Evolutionary conservation across 768 basidiomycete genomes (phyloP).

Genomic region (Tephrocybe sp.): DNA sequence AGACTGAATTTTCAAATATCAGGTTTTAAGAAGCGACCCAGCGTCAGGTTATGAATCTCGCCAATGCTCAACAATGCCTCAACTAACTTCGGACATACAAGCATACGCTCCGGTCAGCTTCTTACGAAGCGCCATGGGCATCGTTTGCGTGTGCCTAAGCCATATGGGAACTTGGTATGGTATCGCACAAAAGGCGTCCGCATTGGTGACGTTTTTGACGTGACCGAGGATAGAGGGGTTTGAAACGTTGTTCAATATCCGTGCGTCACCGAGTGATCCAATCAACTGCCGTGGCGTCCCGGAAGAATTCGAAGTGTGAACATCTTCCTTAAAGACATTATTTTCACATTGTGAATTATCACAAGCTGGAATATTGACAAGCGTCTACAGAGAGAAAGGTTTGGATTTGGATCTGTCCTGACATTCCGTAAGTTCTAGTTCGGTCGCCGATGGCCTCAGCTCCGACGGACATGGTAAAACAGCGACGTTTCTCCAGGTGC

Average conservation of each 20-base stretch:
- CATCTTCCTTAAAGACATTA: conserved; percentile 14
- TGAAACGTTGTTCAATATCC: conserved; percentile 21
- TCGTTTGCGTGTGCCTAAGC: conserved; percentile 33
- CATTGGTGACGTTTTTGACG: conserved; percentile 23
- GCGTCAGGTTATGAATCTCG: too few relatives aligned
- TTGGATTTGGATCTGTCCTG: conserved; percentile 8
- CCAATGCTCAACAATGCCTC: not conserved
- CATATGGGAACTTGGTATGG: conserved; percentile 19
- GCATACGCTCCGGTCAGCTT: conserved; percentile 15
- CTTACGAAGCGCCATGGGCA: conserved; percentile 26
- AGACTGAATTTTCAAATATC: too few relatives aligned
- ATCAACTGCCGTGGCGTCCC: conserved; percentile 17
- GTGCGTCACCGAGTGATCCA: conserved; percentile 14
- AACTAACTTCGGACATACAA: too few relatives aligned
- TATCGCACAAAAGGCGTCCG: conserved; percentile 22
- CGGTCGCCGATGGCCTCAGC: not conserved
- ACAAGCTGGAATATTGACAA: conserved; percentile 10
- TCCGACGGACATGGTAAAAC: not conserved
- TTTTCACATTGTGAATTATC: conserved; percentile 12
- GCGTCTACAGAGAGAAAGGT: conserved; percentile 5
- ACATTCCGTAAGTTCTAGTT: conserved; percentile 11
- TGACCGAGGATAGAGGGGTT: conserved; percentile 23
- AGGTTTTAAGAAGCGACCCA: too few relatives aligned
- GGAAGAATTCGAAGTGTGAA: conserved; percentile 14
- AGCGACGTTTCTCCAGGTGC: conserved; percentile 8